Conservation (phyloP, 257 asterid genomes). For the Perilla frutescens region DNA sequence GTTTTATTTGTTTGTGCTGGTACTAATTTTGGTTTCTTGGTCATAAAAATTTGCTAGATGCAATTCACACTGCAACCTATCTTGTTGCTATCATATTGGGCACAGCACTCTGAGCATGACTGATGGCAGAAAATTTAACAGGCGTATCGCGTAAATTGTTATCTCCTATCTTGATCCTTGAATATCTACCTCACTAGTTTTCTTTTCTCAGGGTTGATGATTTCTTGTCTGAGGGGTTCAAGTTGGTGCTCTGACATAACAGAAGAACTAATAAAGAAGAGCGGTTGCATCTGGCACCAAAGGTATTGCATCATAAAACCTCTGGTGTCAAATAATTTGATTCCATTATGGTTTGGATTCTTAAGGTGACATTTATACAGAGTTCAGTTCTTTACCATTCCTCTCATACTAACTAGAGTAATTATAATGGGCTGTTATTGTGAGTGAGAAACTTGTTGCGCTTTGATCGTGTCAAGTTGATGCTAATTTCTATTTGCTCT, state of each 20-base stretch:
- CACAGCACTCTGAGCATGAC: constrained; percentile 10
- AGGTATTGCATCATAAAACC: constrained; percentile 23
- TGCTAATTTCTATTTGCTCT: constrained; percentile 16
- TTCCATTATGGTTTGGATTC: constrained; percentile 21
- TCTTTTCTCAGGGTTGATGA: constrained; percentile 42
- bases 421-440: background rate
- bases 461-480: constrained; percentile 14
- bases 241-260: constrained; percentile 41
- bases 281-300: constrained; percentile 20
- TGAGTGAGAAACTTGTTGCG: constrained; percentile 13
- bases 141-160: background rate
- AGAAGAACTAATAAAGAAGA: background rate
- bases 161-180: background rate
- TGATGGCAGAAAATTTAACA: background rate
- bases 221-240: constrained; percentile 52
- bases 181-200: constrained; percentile 4
- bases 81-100: background rate
- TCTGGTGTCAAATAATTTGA: background rate
- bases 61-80: background rate
- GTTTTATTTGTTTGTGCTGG: background rate
- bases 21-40: background rate
- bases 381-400: background rate
- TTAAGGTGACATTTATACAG: constrained; percentile 9
- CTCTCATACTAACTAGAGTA: constrained; percentile 3
- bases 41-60: background rate